A percentile compares a stretch with the other conserved stretches of the same genome.
These are phyloP conservation scores for Curvularia eragrostidis DNA, from an alignment of 2,329 filamentous ascomycete genomes.

Conservation along the genomic window DNA sequence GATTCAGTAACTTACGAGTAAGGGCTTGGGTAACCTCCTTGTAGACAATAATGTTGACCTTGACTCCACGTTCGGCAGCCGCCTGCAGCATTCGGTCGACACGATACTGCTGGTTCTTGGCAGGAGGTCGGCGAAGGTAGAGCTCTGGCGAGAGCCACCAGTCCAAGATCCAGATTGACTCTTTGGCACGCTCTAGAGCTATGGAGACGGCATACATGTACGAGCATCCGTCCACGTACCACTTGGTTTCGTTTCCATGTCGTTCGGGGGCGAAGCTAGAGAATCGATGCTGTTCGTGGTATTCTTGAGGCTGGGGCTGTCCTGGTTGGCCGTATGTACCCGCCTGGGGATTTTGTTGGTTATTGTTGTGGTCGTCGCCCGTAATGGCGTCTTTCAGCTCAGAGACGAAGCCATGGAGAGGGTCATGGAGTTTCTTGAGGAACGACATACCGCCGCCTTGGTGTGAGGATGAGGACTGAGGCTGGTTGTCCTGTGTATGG, in stretches of 20 bases:
- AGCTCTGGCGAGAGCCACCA: slow-evolving; percentile 91
- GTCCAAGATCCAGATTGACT: slow-evolving; percentile 84
- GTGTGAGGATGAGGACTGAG: slow-evolving; percentile 34
- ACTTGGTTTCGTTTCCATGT: slow-evolving; percentile 77
- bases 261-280: slow-evolving; percentile 75
- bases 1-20: slow-evolving; percentile 68
- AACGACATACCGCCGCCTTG: slow-evolving; percentile 50
- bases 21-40: slow-evolving; percentile 82
- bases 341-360: slow-evolving; percentile 54
- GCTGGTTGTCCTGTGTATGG: slow-evolving; percentile 28
- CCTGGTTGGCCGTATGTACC: slow-evolving; percentile 27
- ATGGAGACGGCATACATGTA: slow-evolving; percentile 83
- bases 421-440: slow-evolving; percentile 63
- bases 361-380: slow-evolving; percentile 47
- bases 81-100: slow-evolving; percentile 82
- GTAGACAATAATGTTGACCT: slow-evolving; percentile 86
- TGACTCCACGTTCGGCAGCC: slow-evolving; percentile 83
- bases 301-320: slow-evolving; percentile 44
- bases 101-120: slow-evolving; percentile 81
- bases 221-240: slow-evolving; percentile 74
- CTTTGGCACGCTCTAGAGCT: slow-evolving; percentile 76
- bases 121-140: slow-evolving; percentile 82
- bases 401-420: slow-evolving; percentile 58
- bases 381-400: slow-evolving; percentile 60
- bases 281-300: slow-evolving; percentile 59